phyloP scores from a whole-genome alignment of 2,329 filamentous ascomycete genomes.

The Arthroderma sp. region DNA sequence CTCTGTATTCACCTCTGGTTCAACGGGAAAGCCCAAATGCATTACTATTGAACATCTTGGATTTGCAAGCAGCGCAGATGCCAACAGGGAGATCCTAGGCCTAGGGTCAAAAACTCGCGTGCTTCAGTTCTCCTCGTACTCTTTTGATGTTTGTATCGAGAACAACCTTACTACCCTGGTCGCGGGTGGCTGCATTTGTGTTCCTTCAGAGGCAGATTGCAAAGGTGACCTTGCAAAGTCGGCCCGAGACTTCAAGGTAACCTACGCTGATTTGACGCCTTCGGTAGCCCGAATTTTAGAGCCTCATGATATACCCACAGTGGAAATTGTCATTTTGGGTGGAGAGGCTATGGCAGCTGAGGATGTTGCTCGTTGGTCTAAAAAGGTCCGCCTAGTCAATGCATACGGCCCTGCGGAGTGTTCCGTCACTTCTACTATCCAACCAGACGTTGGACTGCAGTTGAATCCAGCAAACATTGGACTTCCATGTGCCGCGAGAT shows the following conservation, averaged over 20 bases:
- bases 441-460: neutral
- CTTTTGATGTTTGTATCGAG: constrained; percentile 80
- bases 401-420: constrained; percentile 21
- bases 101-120: constrained; percentile 34
- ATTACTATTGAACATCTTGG: constrained; percentile 21
- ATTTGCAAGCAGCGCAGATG: constrained; percentile 38
- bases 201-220: constrained; percentile 32
- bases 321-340: constrained; percentile 27
- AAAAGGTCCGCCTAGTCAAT: constrained; percentile 27
- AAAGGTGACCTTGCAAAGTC: constrained; percentile 26
- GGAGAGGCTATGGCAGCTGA: constrained; percentile 19
- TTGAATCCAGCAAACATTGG: constrained; percentile 10
- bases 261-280: constrained; percentile 45
- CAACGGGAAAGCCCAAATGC: constrained; percentile 15
- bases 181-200: constrained; percentile 33
- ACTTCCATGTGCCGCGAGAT: neutral
- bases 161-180: constrained; percentile 52
- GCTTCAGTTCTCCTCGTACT: constrained; percentile 75
- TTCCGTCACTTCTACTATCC: constrained; percentile 5
- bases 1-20: constrained; percentile 36
- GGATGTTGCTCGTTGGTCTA: constrained; percentile 19
- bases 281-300: constrained; percentile 37
- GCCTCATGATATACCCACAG: constrained; percentile 26
- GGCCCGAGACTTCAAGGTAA: constrained; percentile 17
- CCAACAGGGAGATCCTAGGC: constrained; percentile 35